Evolutionary conservation across 305 asterid species (phyloP).

Genomic region (Rubia occidens): DNA sequence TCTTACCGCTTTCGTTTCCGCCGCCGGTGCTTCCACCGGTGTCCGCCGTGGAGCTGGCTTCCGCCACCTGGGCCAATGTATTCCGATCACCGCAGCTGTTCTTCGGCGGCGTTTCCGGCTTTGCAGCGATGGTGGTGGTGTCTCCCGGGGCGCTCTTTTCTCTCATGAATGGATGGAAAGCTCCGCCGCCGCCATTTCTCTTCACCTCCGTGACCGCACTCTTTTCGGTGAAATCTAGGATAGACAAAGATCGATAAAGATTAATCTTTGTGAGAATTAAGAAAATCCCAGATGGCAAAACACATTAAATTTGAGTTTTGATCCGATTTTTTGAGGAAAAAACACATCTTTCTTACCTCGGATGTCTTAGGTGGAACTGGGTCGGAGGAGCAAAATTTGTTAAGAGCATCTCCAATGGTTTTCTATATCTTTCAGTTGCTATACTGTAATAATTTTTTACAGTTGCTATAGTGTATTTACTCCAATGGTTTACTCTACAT

Average conservation of each 20-base stretch:
- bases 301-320: background rate
- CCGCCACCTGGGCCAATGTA: constrained; percentile 24
- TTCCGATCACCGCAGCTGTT: constrained; percentile 3
- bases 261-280: constrained; percentile 12
- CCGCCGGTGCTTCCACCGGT: constrained; percentile 27
- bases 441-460: too few species aligned
- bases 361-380: constrained; percentile 56
- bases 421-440: too few species aligned
- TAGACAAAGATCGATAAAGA: constrained; percentile 8
- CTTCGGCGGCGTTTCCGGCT: constrained; percentile 8
- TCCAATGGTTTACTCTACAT: too few species aligned
- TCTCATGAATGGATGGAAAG: constrained; percentile 65
- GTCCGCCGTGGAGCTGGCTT: constrained; percentile 56
- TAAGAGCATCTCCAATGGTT: too few species aligned
- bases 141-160: constrained; percentile 25
- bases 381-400: too few species aligned
- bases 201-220: constrained; percentile 45
- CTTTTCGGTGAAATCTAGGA: constrained; percentile 40
- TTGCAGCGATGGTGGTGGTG: constrained; percentile 2
- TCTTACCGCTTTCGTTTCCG: constrained; percentile 29
- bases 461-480: too few species aligned
- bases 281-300: constrained; percentile 15
- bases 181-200: constrained; percentile 49
- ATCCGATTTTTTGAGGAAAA: background rate
- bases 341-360: constrained; percentile 31